Base-by-base conservation (phyloP, 2,329 filamentous ascomycete species). In the Colletotrichum shisoi region DNA sequence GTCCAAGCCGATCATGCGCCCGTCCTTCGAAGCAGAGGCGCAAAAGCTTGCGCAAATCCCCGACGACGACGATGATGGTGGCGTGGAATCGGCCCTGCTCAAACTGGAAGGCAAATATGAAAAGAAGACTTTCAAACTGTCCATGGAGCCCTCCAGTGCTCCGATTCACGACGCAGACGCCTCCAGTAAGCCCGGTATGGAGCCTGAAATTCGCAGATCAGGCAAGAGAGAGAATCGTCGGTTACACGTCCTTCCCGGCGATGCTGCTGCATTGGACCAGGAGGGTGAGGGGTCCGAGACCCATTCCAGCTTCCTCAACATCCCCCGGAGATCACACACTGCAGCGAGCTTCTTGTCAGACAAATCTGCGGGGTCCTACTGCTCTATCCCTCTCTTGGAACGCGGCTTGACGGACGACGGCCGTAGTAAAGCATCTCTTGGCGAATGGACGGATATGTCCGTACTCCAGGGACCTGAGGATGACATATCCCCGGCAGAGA, bases 41-140 rank as follows among this genome's bases (percentile, higher is more conserved):
- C 89, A 94, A 67, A 92, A 92, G 72, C 86, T 99, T 61, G 92
- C 94, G 2, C 89, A 91, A 62, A 92, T 98, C 31, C 93, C 94
- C 0, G 94, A 97, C 74, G 92, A 96, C 44, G 85, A 89, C 68
- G 89, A 90, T 52, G 92, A 96, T 74, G 93, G 93, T 7, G 94
- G 94, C 13, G 89, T 98, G 31, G 95, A 98, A 74, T 93, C 94
- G n/a, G 92, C 95, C 0, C 78, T 99, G 57, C 79, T 94, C 72
- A 99, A 98, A 74, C 84, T 99, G 0, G 95, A 99, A 79, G 95
- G 95, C 11, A 94, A 88, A 71, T 95, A 90, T 72, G 85, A 90
- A 74, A 88, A 84, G 71, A 86, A 77, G 71, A 69, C 76, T 0
- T 75, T 76, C 34, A 79, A 77, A 59, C 74, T 81, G 13, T 82